These are phyloP conservation scores for Cyclotella atomus DNA, from an alignment of 108 stramenopile species.

Conservation along the genomic window DNA sequence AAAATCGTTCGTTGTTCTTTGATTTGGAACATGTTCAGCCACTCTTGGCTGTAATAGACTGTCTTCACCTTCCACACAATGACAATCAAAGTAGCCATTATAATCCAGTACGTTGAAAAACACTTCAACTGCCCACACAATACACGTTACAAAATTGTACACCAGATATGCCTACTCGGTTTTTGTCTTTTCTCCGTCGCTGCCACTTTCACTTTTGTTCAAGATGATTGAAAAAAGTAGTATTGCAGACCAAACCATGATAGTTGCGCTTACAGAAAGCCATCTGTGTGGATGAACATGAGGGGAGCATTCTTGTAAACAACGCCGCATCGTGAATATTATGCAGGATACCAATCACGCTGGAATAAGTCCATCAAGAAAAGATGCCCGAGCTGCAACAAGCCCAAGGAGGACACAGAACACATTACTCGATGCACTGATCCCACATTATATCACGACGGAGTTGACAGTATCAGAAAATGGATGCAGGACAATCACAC, in stretches of 20 bases:
- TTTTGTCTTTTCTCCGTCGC: not conserved
- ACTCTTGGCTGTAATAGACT: not conserved
- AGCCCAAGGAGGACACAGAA: not conserved
- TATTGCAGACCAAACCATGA: constrained; percentile 18
- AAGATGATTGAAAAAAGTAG: constrained; percentile 6
- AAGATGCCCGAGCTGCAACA: not conserved
- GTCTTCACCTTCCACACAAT: not conserved
- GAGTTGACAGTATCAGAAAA: not conserved
- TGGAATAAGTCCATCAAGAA: not conserved
- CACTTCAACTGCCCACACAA: constrained; percentile 27
- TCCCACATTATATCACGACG: not conserved
- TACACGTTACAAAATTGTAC: constrained; percentile 25
- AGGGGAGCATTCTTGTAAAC: constrained; percentile 18
- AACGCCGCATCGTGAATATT: not conserved
- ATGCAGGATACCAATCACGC: not conserved
- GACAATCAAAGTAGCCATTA: constrained; percentile 13
- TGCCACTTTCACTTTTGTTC: not conserved
- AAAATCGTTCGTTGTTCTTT: not conserved
- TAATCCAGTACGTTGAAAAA: constrained; percentile 17
- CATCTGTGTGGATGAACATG: constrained; percentile 19
- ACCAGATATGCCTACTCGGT: constrained; percentile 21
- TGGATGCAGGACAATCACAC: constrained; percentile 1
- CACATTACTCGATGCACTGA: not conserved
- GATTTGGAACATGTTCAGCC: not conserved
- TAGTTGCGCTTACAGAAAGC: constrained; percentile 12